These are phyloP conservation scores for Lyophyllum shimeji DNA, from an alignment of 768 basidiomycete species.

Conservation along the genomic window DNA sequence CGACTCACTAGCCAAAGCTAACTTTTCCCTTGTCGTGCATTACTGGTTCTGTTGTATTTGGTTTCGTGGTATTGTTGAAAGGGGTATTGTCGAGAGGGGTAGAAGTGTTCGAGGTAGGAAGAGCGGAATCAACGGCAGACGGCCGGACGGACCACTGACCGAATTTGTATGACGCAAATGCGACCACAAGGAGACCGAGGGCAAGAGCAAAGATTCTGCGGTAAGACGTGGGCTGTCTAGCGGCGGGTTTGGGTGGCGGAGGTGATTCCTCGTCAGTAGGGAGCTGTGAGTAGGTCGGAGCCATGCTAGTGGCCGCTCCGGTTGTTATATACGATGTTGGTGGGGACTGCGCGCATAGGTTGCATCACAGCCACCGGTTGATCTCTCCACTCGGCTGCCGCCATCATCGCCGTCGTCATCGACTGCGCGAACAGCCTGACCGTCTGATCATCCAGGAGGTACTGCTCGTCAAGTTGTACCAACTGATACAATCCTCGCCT, in stretches of 20 bases:
- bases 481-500: no score
- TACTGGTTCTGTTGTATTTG: conserved; percentile 16
- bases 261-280: conserved; percentile 24
- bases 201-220: conserved; percentile 34
- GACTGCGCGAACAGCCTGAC: neutral
- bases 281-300: conserved; percentile 16
- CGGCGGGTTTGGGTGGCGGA: conserved; percentile 15
- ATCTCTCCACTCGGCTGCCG: neutral
- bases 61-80: conserved; percentile 1
- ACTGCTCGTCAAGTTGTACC: neutral
- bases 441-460: neutral
- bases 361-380: conserved; percentile 3
- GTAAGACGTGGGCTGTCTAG: conserved; percentile 22
- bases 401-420: conserved; percentile 1
- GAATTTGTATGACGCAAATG: conserved; percentile 41
- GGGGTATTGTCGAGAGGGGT: conserved; percentile 6
- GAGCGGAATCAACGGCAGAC: conserved; percentile 6
- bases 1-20: conserved; percentile 78
- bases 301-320: conserved; percentile 16
- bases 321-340: conserved; percentile 1
- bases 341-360: neutral
- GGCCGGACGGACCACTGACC: conserved; percentile 36
- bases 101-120: conserved; percentile 2
- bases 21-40: conserved; percentile 56
- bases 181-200: conserved; percentile 33